Conservation (phyloP, 176 grass and related monocot species). For the Eragrostis curvula region DNA sequence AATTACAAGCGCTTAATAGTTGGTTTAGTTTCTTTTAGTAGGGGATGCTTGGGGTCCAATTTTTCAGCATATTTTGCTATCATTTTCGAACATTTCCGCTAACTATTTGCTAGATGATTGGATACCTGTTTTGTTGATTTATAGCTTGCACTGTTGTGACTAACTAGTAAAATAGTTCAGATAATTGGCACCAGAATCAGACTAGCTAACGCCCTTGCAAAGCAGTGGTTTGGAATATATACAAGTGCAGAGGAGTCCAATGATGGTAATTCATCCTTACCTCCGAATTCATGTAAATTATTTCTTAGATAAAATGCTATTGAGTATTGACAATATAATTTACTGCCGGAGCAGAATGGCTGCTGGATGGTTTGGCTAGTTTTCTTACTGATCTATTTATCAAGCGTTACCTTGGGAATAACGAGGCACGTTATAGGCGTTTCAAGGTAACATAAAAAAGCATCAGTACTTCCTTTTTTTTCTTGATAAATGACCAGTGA, state of each 20-base stretch:
- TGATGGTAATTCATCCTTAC: slow-evolving; percentile 65
- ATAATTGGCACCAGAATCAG: slow-evolving; percentile 94
- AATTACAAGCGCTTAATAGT: no score
- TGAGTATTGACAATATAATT: slow-evolving; percentile 37
- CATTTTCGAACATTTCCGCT: no score
- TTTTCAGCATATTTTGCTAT: slow-evolving; percentile 27
- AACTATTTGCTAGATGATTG: slow-evolving; percentile 5
- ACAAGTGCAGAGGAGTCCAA: slow-evolving; percentile 83
- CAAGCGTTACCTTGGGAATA: slow-evolving; percentile 93
- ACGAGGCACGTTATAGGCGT: slow-evolving; percentile 87
- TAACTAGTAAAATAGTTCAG: slow-evolving; percentile 66
- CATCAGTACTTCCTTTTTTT: slow-evolving; percentile 13
- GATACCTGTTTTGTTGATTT: slow-evolving; percentile 6
- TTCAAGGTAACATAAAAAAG: slow-evolving; percentile 76
- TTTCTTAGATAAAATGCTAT: slow-evolving; percentile 7
- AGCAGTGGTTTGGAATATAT: slow-evolving; percentile 98
- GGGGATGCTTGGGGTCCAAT: neutral
- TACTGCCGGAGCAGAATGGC: slow-evolving; percentile 76
- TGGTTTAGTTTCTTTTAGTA: neutral
- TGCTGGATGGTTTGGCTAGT: slow-evolving; percentile 95
- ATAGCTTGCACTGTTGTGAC: slow-evolving; percentile 18
- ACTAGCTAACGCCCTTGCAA: slow-evolving; percentile 87
- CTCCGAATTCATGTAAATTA: slow-evolving; percentile 35
- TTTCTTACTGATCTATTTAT: slow-evolving; percentile 93
- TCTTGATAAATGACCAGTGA: slow-evolving; percentile 21